These are phyloP conservation scores for Phycomyces blakesleeanus DNA, from an alignment of 192 early-diverging fungal genomes.

Conservation along the genomic window DNA sequence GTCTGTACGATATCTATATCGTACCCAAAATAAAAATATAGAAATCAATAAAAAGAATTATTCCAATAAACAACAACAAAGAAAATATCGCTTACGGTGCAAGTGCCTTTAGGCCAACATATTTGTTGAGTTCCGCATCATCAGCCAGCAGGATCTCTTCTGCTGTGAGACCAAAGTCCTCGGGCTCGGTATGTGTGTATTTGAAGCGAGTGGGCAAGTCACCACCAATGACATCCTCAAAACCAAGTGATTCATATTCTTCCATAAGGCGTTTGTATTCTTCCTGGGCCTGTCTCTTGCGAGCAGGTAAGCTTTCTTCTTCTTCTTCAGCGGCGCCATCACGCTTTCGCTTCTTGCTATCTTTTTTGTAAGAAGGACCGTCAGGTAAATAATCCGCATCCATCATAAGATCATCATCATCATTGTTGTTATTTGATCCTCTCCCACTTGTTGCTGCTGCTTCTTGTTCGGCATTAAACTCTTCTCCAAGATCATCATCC, in stretches of 20 bases:
- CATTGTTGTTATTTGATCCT: too few species aligned
- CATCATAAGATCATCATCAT: constrained; percentile 83
- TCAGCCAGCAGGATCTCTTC: constrained; percentile 90
- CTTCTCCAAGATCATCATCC: constrained; percentile 75
- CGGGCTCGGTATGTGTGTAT: constrained; percentile 79
- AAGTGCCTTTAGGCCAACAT: constrained; percentile 80
- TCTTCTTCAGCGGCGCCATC: constrained; percentile 34
- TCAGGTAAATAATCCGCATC: constrained; percentile 86
- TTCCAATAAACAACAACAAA: not conserved
- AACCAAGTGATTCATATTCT: constrained; percentile 88
- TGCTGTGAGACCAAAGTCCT: constrained; percentile 72
- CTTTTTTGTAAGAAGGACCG: constrained; percentile 49
- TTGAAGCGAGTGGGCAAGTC: constrained; percentile 88
- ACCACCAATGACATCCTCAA: constrained; percentile 88
- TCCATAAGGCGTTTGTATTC: constrained; percentile 74
- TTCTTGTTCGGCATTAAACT: constrained; percentile 35
- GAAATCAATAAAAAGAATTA: too few species aligned
- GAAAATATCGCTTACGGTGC: constrained; percentile 64
- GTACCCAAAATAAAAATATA: too few species aligned
- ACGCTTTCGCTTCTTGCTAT: constrained; percentile 41
- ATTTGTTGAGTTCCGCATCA: constrained; percentile 81
- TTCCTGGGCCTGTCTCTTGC: constrained; percentile 37
- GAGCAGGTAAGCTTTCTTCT: constrained; percentile 54
- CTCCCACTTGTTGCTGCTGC: too few species aligned
- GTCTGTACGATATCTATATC: constrained; percentile 41